Evolutionary conservation across 257 asterid genomes (phyloP), one percentile per base, ranked within the genome.

Genomic region (Solanum habrochaites): DNA sequence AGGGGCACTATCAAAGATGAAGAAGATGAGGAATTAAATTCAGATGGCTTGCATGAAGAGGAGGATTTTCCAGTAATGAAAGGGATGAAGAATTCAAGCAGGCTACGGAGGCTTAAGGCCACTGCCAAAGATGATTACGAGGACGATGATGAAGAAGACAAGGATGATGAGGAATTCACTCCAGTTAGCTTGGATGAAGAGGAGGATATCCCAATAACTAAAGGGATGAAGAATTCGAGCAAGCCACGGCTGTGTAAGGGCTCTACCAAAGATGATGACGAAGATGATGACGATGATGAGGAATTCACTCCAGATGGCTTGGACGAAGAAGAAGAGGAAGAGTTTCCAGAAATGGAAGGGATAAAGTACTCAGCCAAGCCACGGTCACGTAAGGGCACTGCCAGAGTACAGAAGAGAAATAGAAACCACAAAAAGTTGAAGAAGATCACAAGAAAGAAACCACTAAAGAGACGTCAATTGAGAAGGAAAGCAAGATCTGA

Each of bases 241-340:
- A 86, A 88, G 88, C 83, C 85, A 66, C 71, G 58, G 37, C 85
- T 58, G 73, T 87, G 47, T 75, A 70, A 78, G 72, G 87, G 71
- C 70, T 77, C 60, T 83, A 83, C 32, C 39, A 86, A 86, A 64
- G 91, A 90, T 49, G 88, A 66, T 8, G 69, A 83, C 40, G 91
- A 86, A 64, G 91, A 90, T 49, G 88, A 66, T 8, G 69, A 83
- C 40, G 91, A 91, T 83, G 96, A 88, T 86, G 91, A 88, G 87
- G 93, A 91, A 43, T 90, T 89, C 89, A 89, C 85, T 32, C 90
- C 90, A 47, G 89, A 85, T 85, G 90, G 87, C 90, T 87, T 80
- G 78, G 90, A 90, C 66, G 92, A 88, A 64, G 92, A 88, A 42
- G 94, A 90, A 42, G 60, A 49, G 16, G 91, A 90, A n/a, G 91